phyloP scores from a whole-genome alignment of 257 asterid species.

The Jasminum sambac region DNA sequence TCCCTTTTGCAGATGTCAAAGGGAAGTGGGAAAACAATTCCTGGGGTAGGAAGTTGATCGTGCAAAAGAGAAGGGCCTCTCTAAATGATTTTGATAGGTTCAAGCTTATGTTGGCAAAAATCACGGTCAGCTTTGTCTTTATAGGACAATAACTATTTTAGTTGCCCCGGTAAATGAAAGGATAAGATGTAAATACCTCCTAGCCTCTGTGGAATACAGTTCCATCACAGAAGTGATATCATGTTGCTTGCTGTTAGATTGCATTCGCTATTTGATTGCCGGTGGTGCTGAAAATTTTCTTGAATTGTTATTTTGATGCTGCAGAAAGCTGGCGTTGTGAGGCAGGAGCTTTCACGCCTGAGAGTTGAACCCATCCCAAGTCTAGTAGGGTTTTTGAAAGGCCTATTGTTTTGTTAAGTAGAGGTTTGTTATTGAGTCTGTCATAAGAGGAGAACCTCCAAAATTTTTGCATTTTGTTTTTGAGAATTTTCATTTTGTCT shows the following conservation, averaged over 20 bases:
- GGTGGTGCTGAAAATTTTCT: not conserved
- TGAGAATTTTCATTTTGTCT: not conserved
- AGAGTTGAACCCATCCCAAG: conserved; percentile 9
- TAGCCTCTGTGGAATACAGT: not conserved
- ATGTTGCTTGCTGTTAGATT: not conserved
- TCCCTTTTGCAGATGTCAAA: conserved; percentile 63
- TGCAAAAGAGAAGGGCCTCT: conserved; percentile 82
- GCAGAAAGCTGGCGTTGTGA: conserved; percentile 84
- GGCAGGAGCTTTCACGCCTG: conserved; percentile 76
- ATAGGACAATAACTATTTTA: not conserved
- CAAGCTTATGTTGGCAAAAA: no score
- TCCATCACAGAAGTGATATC: not conserved
- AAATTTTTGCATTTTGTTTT: conserved; percentile 16
- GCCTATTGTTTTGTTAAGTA: conserved; percentile 15
- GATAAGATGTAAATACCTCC: not conserved
- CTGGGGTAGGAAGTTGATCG: conserved; percentile 95
- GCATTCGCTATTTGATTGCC: not conserved
- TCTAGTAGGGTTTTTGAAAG: conserved; percentile 14
- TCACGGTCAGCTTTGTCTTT: conserved; percentile 49
- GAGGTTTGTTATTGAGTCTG: conserved; percentile 20
- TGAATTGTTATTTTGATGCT: conserved; percentile 18
- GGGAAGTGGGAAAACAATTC: conserved; percentile 88
- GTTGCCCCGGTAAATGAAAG: not conserved
- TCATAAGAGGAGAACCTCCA: conserved; percentile 11
- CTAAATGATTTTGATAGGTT: conserved; percentile 84